Base-by-base conservation (phyloP, 805 yeast species). In the Saccharomycopsis selenospora region DNA sequence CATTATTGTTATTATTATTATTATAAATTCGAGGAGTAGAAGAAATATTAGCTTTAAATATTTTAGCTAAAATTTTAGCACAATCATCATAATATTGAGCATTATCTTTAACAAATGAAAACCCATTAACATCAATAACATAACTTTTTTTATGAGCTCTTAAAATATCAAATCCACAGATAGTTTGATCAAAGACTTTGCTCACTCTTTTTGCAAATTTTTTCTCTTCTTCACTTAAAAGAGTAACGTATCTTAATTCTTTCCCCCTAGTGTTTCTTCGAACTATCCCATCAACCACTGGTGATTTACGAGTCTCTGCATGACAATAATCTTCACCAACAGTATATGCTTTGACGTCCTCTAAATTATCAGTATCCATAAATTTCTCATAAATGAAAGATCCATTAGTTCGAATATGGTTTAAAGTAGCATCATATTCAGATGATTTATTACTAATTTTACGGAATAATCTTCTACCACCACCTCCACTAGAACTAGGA, bases 221-320 rank as follows among this genome's bases (percentile, higher is more conserved):
- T 45, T 76, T 80, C 64, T 93, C 99, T 44, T 78, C 84, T 3
- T 73, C 77, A 2, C 85, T 69, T 46, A 93, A 70, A 55, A 83
- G 80, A 1, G 99, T 91, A 29, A 93, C 75, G 60, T 85, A 93
- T 55, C 99, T 75, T 42, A 93, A 82, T 66, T 93, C 99, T 64
- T 93, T 93, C 42, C 99, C 99, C 59, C 90, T 95, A 1, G 98
- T 90, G 62, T 93, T 93, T 64, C 99, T 77, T 60, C 97, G 76
- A 24, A 93, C 99, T 50, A 93, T 86, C 42, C 99, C 99, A 67
- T 93, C 99, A n/a, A 93, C 99, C 2, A 93, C 99, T 1, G 99
- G 99, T 0, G 96, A 88, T 64, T 93, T 93, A 60, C 99, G 76
- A 1, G 99, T 93, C 62, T 93, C 99, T 0, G 99, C 99, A 65